phyloP scores from a whole-genome alignment of 805 yeast genomes.

The Saturnispora besseyi region DNA sequence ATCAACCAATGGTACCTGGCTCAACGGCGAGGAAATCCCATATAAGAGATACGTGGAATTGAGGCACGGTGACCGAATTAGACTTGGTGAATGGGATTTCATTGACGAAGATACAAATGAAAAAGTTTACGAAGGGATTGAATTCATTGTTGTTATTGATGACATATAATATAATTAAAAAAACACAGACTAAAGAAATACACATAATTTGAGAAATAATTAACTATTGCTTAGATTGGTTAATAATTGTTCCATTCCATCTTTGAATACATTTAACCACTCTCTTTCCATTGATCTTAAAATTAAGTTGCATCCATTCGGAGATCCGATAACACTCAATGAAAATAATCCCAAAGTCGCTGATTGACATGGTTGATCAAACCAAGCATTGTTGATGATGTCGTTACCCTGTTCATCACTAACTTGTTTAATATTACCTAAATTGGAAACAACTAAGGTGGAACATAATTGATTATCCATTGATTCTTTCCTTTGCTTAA shows the following conservation, averaged over 20 bases:
- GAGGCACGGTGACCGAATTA: conserved; percentile 18
- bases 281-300: background rate
- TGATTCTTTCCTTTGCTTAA: conserved; percentile 3
- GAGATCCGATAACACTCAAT: conserved; percentile 10
- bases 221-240: conserved; percentile 1
- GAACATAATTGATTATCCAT: conserved; percentile 11
- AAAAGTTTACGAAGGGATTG: conserved; percentile 9
- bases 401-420: background rate
- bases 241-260: background rate
- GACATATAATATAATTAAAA: background rate
- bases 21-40: conserved; percentile 24
- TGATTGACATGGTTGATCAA: conserved; percentile 13
- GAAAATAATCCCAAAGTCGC: conserved; percentile 10
- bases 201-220: background rate
- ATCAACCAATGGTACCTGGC: conserved; percentile 26
- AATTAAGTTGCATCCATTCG: conserved; percentile 7
- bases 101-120: background rate
- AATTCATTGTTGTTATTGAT: conserved; percentile 19
- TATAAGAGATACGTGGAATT: conserved; percentile 20
- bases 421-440: conserved; percentile 1
- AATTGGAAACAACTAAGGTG: conserved; percentile 11
- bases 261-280: conserved; percentile 9
- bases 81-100: conserved; percentile 20
- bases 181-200: background rate
- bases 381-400: conserved; percentile 6